phyloP scores from a whole-genome alignment of 192 early-diverging fungal species.

The Helicostylum pulchrum region DNA sequence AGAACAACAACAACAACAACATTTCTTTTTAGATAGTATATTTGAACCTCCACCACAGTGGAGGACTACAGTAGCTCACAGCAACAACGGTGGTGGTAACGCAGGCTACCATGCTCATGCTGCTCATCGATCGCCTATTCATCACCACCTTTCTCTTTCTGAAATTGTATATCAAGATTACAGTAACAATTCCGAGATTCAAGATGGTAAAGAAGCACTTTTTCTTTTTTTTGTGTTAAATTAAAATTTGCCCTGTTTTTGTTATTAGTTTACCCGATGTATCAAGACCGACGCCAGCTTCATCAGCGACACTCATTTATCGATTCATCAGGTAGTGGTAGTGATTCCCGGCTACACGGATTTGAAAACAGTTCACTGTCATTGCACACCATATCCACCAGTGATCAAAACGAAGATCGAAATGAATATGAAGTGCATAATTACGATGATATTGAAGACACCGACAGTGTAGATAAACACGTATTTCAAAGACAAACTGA shows the following conservation, averaged over 20 bases:
- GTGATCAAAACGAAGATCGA: constrained; percentile 2
- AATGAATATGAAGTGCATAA: constrained; percentile 6
- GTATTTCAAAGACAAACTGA: background rate
- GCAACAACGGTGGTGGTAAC: constrained; percentile 1
- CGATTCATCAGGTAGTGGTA: background rate
- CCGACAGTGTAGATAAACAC: too few relatives aligned
- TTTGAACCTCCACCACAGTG: background rate
- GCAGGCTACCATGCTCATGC: background rate
- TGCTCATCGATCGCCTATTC: constrained; percentile 11
- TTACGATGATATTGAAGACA: background rate
- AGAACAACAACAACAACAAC: constrained; percentile 4
- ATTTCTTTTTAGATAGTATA: background rate
- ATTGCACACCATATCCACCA: background rate
- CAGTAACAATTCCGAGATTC: background rate
- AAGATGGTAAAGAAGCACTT: background rate
- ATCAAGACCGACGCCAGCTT: constrained; percentile 2
- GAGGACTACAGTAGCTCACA: background rate
- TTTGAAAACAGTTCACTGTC: background rate
- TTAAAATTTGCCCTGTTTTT: background rate
- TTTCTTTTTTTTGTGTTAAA: too few relatives aligned
- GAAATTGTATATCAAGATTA: constrained; percentile 11
- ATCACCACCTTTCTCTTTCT: constrained; percentile 12
- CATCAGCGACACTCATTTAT: background rate
- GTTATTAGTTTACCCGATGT: constrained; percentile 1
- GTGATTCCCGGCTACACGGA: background rate